Conservation (phyloP, 148 eudicot genomes). For the Arctostaphylos glauca region DNA sequence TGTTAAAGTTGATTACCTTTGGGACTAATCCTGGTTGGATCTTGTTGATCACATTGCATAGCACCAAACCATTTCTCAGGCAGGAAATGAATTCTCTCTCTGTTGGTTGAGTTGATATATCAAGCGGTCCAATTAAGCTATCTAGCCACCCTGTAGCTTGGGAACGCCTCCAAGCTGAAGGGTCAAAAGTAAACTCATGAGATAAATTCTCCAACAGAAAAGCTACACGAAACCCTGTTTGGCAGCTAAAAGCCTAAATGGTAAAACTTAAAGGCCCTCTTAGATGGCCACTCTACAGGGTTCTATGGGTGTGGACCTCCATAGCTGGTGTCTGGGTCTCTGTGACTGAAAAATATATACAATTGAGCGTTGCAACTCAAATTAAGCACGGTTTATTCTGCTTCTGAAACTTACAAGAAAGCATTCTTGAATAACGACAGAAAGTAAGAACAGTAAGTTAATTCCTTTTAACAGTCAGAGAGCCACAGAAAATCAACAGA, state of each 20-base stretch:
- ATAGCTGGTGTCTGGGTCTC: not conserved
- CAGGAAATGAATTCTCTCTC: slow-evolving; percentile 84
- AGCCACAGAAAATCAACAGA: not conserved
- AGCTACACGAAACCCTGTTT: not conserved
- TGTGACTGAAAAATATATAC: not conserved
- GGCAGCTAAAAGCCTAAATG: slow-evolving; percentile 2
- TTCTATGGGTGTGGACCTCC: too few relatives aligned
- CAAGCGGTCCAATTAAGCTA: slow-evolving; percentile 65
- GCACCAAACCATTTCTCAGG: slow-evolving; percentile 86
- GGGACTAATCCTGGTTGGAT: slow-evolving; percentile 76
- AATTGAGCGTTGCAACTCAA: not conserved
- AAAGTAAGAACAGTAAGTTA: not conserved
- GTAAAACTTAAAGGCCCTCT: not conserved
- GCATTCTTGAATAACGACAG: not conserved
- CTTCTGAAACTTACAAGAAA: not conserved
- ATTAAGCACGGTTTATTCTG: not conserved
- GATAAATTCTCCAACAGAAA: not conserved
- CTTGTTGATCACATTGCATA: slow-evolving; percentile 84
- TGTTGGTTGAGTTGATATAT: slow-evolving; percentile 53
- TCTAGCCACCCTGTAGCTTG: slow-evolving; percentile 82
- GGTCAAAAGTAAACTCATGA: not conserved
- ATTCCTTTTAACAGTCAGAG: not conserved
- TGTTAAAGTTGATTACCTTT: slow-evolving; percentile 47
- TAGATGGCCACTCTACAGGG: too few relatives aligned
- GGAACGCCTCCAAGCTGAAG: slow-evolving; percentile 63